phyloP scores from a whole-genome alignment of 768 basidiomycete species.

The Tremella yokohamensis region DNA sequence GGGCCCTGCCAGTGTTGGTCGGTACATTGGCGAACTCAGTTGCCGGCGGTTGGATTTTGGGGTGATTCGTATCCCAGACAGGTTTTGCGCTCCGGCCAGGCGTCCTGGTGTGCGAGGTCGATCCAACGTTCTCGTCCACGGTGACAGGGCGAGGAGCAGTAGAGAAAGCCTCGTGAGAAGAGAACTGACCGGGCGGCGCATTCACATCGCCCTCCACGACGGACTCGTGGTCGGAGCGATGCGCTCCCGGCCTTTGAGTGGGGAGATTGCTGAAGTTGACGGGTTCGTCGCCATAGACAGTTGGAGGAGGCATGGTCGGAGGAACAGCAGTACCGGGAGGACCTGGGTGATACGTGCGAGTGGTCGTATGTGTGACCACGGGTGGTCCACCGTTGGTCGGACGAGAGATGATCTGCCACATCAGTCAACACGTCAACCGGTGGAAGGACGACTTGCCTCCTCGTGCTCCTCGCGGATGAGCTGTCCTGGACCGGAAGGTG shows the following conservation, averaged over 20 bases:
- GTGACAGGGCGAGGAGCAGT: not conserved
- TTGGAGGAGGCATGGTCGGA: not conserved
- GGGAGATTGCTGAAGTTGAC: conserved; percentile 10
- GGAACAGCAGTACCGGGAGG: conserved; percentile 11
- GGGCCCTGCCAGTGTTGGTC: not conserved
- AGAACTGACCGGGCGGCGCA: not conserved
- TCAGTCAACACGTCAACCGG: conserved; percentile 4
- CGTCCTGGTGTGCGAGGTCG: conserved; percentile 10
- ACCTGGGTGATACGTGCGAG: conserved; percentile 29
- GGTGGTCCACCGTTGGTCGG: conserved; percentile 30
- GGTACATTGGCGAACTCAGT: conserved; percentile 9
- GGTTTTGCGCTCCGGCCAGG: conserved; percentile 10
- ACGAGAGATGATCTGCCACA: conserved; percentile 34
- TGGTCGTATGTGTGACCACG: conserved; percentile 35
- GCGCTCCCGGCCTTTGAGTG: conserved; percentile 10
- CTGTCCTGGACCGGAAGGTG: conserved; percentile 14
- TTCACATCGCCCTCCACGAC: conserved; percentile 2
- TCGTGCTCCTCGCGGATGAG: conserved; percentile 41
- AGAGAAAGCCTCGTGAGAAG: not conserved
- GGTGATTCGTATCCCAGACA: conserved; percentile 29
- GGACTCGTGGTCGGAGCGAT: conserved; percentile 11
- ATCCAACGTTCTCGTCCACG: no score
- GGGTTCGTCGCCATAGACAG: conserved; percentile 4
- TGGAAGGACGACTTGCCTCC: conserved; percentile 30
- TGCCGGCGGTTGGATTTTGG: conserved; percentile 7